Evolutionary conservation across 179 eudicot species (phyloP), one percentile per base, ranked within the genome.

Genomic region (Kewa caespitosa): DNA sequence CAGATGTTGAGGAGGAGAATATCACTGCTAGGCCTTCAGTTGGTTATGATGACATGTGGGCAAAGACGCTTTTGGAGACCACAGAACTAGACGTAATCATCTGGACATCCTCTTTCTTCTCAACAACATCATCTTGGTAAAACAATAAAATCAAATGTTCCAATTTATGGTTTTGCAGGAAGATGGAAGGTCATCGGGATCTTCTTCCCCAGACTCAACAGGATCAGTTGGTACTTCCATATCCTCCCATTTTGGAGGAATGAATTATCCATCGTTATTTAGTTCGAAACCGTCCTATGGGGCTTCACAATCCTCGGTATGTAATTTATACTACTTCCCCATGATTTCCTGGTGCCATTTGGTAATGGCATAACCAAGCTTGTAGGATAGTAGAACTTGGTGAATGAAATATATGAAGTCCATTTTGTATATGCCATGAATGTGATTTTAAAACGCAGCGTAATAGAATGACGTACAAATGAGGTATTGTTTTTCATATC

Each of bases 241-340:
- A 85, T 93, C 99, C 50, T 95, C 98, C 31, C 99, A 95, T 84
- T 95, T 95, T 87, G 99, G 99, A 77, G 99, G 99, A 78, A 91
- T 91, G 98, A 95, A 81, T 79, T 95, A 95, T 78, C 99, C 99
- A 4, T 90, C 99, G 38, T 83, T 95, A 80, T 95, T 95, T 81
- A 93, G 97, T 83, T 91, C 99, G 70, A 88, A 89, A 70, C 95
- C 98, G 10, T 78, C 97, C 65, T 84, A 86, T 81, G 93, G 91
- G 69, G 84, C 93, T 81, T 85, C 96, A 73, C 92, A 89, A 75
- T 70, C 91, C 68, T 77, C 87, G 84, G 97, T 95, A 89, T 72
- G 64, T 81, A 30, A 65, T 23, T 78, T 34, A 15, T 42, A 33
- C 36, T 48, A 31, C 59, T 38, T 30, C 34, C 12, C 20, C 43